These are phyloP conservation scores for Chrysoporthe cubensis DNA, from an alignment of 2,329 filamentous ascomycete genomes.

Conservation along the genomic window DNA sequence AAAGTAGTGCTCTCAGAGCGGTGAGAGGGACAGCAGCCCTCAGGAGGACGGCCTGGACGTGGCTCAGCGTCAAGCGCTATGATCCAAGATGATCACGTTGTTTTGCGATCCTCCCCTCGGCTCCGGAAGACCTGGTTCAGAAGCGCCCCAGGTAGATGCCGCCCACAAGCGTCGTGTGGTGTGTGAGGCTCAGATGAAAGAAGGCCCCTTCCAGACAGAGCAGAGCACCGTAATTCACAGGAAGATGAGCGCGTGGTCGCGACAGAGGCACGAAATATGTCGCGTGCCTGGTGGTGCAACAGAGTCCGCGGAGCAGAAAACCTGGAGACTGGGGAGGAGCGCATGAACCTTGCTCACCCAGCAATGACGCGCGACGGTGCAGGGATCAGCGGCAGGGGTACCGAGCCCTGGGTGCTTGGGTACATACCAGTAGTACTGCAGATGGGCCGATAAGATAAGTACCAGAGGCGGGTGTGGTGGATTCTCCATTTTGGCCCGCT, in stretches of 20 bases:
- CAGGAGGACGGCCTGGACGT: neutral
- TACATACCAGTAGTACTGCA: too few relatives aligned
- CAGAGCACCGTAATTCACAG: neutral
- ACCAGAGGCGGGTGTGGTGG: neutral
- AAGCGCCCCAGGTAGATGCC: too few relatives aligned
- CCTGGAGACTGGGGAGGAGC: conserved; percentile 16
- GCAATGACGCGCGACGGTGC: conserved; percentile 27
- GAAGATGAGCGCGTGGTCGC: conserved; percentile 13
- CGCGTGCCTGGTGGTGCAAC: conserved; percentile 20
- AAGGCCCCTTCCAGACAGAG: neutral
- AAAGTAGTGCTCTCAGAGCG: neutral
- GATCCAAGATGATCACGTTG: neutral
- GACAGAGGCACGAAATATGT: conserved; percentile 7
- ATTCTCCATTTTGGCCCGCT: conserved; percentile 5
- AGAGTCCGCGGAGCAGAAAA: conserved; percentile 16
- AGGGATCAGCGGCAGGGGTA: conserved; percentile 18
- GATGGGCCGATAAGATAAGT: neutral
- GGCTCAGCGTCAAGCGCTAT: neutral
- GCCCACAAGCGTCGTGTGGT: too few relatives aligned
- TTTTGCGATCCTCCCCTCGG: neutral
- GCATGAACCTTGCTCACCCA: conserved; percentile 25
- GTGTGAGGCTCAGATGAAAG: neutral
- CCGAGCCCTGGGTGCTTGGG: neutral
- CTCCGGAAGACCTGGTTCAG: neutral
- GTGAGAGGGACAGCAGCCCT: neutral